These are phyloP conservation scores for Gossypioides kirkii DNA, from an alignment of 345 rosid genomes.

Conservation along the genomic window DNA sequence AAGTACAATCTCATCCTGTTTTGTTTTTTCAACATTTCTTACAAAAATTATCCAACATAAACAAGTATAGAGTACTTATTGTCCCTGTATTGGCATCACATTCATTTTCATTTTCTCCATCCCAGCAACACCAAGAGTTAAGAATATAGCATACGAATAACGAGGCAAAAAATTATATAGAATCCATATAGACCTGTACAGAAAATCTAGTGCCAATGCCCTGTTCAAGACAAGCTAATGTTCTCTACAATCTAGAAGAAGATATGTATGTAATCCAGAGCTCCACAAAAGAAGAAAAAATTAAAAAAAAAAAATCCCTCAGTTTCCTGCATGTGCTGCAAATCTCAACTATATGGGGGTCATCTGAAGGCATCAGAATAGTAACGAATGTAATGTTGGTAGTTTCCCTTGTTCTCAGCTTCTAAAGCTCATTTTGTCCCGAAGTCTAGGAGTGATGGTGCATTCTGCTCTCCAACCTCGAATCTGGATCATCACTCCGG, in stretches of 20 bases:
- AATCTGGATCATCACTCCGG: conserved; percentile 38
- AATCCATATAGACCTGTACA: conserved; percentile 32
- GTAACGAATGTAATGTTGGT: conserved; percentile 14
- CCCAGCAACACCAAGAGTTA: neutral
- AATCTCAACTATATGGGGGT: conserved; percentile 1
- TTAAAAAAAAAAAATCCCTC: neutral
- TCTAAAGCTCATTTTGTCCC: conserved; percentile 9
- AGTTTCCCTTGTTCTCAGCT: conserved; percentile 1
- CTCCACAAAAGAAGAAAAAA: neutral
- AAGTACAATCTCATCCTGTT: neutral
- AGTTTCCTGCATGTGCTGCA: conserved; percentile 8
- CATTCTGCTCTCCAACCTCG: conserved; percentile 17
- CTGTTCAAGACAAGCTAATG: conserved; percentile 19
- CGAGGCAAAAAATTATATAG: neutral
- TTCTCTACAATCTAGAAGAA: conserved; percentile 19
- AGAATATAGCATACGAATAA: neutral
- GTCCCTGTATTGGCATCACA: neutral
- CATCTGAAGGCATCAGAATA: neutral
- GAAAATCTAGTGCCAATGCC: conserved; percentile 20
- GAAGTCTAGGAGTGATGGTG: conserved; percentile 7
- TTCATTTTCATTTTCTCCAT: conserved; percentile 2
- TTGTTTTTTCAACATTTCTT: too few species aligned
- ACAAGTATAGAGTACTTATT: neutral
- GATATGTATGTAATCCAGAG: neutral
- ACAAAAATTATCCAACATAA: neutral